Evolutionary conservation across 2,329 filamentous ascomycete genomes (phyloP).

Genomic region (Orbilia blumenaviensis): DNA sequence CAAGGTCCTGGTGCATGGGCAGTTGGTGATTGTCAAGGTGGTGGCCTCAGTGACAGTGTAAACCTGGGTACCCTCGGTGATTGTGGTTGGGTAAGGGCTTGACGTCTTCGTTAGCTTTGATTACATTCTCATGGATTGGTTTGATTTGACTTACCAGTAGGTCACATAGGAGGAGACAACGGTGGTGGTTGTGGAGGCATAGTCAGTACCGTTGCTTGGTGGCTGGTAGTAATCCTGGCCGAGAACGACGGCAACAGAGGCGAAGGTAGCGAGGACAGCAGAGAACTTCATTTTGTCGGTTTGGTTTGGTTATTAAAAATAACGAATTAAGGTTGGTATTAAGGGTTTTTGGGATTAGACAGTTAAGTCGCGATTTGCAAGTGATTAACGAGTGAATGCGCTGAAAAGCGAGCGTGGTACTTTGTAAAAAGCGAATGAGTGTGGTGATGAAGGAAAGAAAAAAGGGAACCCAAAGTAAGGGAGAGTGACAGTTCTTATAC

Average conservation of each 20-base stretch:
- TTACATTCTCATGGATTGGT: not conserved
- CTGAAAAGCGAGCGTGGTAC: constrained; percentile 54
- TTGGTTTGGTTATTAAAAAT: constrained; percentile 50
- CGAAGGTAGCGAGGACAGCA: constrained; percentile 43
- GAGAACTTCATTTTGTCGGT: constrained; percentile 54
- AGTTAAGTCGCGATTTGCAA: constrained; percentile 53
- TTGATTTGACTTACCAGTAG: constrained; percentile 21
- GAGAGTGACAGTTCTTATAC: constrained; percentile 53
- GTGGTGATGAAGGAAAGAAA: constrained; percentile 51
- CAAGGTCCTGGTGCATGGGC: constrained; percentile 52
- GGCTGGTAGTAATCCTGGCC: constrained; percentile 28
- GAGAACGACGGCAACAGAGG: constrained; percentile 34
- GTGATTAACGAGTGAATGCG: constrained; percentile 53
- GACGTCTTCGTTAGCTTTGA: not conserved
- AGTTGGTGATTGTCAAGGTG: constrained; percentile 50
- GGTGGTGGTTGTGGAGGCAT: constrained; percentile 38
- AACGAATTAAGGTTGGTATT: constrained; percentile 41
- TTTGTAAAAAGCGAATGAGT: constrained; percentile 54
- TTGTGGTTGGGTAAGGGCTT: constrained; percentile 13
- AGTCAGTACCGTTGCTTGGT: constrained; percentile 20
- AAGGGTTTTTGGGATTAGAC: constrained; percentile 36
- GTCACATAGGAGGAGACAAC: constrained; percentile 48
- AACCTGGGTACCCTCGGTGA: constrained; percentile 30
- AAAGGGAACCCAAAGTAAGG: constrained; percentile 43
- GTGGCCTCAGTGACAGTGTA: constrained; percentile 49